A percentile compares a stretch with the other conserved stretches of the same genome.
Evolutionary conservation across 75 land plant species (phyloP).

Genomic region (Sequoia sempervirens): DNA sequence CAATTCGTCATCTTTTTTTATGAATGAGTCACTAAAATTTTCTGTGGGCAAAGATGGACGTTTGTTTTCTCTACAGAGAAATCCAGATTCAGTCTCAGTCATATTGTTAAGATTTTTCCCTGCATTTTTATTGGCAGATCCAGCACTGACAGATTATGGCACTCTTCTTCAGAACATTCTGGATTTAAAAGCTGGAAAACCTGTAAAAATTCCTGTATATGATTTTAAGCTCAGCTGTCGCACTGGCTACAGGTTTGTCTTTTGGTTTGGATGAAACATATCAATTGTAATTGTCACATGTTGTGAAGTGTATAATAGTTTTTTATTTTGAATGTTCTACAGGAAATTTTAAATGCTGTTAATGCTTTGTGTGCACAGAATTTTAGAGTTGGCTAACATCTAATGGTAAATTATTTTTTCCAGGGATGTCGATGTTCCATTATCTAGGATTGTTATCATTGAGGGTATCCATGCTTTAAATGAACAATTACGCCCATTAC

Average conservation of each 20-base stretch:
- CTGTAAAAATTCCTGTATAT: not conserved
- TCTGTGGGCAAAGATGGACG: not conserved
- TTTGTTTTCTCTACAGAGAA: not conserved
- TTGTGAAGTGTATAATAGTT: not conserved
- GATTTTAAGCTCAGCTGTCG: no score
- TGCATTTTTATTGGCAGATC: constrained; percentile 18
- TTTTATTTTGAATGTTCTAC: not conserved
- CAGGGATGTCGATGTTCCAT: not conserved
- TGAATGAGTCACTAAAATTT: not conserved
- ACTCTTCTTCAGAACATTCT: constrained; percentile 31
- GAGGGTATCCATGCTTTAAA: no score
- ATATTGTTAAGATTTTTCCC: not conserved
- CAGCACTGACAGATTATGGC: constrained; percentile 37
- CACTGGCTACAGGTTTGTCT: constrained; percentile 8
- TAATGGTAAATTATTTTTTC: not conserved
- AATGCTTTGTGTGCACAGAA: not conserved
- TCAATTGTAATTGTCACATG: not conserved
- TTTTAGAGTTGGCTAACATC: not conserved
- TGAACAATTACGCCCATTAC: no score
- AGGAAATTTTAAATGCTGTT: not conserved
- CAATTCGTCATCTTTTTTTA: not conserved
- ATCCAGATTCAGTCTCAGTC: not conserved
- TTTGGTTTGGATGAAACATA: not conserved
- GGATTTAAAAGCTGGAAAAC: not conserved
- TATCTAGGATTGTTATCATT: no score